Evolutionary conservation across 2,329 filamentous ascomycete species (phyloP).

Genomic region (Pseudocercospora crystallina): DNA sequence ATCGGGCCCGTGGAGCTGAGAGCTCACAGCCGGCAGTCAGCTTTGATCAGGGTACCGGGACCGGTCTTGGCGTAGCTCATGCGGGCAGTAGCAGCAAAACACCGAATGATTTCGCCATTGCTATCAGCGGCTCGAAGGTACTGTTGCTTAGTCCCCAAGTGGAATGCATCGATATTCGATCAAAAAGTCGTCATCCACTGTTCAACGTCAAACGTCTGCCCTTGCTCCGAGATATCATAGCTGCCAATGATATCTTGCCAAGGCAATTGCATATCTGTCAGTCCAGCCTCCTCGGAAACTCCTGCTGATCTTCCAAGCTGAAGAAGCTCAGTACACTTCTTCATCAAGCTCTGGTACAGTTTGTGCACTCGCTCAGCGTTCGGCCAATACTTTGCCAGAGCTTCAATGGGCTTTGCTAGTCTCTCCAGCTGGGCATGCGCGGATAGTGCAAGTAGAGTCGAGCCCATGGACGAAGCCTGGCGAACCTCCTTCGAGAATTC

Average conservation of each 20-base stretch:
- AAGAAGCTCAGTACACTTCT: neutral
- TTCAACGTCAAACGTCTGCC: too few relatives aligned
- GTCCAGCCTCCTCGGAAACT: neutral
- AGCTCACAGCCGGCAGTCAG: too few relatives aligned
- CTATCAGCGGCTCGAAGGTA: too few relatives aligned
- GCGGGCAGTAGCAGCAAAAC: too few relatives aligned
- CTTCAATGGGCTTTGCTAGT: conserved; percentile 6
- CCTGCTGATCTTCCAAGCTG: neutral
- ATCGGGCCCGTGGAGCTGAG: too few relatives aligned
- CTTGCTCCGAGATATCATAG: neutral
- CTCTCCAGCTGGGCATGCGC: conserved; percentile 14
- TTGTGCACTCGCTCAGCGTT: conserved; percentile 11
- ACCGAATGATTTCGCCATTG: too few relatives aligned
- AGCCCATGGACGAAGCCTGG: neutral
- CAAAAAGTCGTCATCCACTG: too few relatives aligned
- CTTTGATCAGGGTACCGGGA: too few relatives aligned
- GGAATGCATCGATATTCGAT: too few relatives aligned
- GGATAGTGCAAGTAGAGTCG: conserved; percentile 5
- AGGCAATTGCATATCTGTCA: neutral
- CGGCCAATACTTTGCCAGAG: conserved; percentile 10
- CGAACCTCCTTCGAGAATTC: conserved; percentile 9
- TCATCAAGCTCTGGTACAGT: conserved; percentile 2
- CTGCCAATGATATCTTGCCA: neutral
- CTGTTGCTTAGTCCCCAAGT: too few relatives aligned
- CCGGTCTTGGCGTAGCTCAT: too few relatives aligned